Conservation (phyloP, 192 early-diverging fungal genomes). For the Gorgonomyces haynaldii region DNA sequence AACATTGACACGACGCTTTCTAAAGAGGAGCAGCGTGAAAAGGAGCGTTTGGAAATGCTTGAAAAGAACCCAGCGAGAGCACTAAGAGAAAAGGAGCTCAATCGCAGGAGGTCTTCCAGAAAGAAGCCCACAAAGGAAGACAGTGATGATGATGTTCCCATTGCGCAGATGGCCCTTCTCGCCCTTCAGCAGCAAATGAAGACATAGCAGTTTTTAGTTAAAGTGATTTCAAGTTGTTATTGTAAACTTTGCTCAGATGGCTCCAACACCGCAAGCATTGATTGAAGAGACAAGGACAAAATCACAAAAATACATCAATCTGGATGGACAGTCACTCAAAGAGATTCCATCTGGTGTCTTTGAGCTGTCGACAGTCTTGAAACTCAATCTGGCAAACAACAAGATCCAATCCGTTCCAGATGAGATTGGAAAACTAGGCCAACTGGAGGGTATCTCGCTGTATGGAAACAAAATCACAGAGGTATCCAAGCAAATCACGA, state of each 20-base stretch:
- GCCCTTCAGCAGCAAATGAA: not conserved
- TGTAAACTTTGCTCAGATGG: conserved; percentile 15
- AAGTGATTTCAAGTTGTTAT: conserved; percentile 10
- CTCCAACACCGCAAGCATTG: conserved; percentile 12
- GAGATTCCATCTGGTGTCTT: conserved; percentile 14
- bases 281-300: conserved; percentile 6
- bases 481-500: conserved; percentile 17
- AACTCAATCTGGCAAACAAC: not conserved
- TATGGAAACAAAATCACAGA: conserved; percentile 25
- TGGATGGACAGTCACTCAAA: conserved; percentile 17
- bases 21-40: too few relatives aligned
- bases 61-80: too few relatives aligned
- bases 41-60: too few relatives aligned
- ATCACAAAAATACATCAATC: conserved; percentile 6
- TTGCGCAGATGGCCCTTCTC: not conserved
- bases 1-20: too few relatives aligned
- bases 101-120: too few relatives aligned
- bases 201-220: not conserved
- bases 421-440: conserved; percentile 8
- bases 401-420: conserved; percentile 8
- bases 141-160: conserved; percentile 1
- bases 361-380: conserved; percentile 6
- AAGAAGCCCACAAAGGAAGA: too few relatives aligned
- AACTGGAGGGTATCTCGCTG: conserved; percentile 22
- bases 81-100: too few relatives aligned